Conservation (phyloP, 108 stramenopile species). For the Aureococcus anophagefferens region DNA sequence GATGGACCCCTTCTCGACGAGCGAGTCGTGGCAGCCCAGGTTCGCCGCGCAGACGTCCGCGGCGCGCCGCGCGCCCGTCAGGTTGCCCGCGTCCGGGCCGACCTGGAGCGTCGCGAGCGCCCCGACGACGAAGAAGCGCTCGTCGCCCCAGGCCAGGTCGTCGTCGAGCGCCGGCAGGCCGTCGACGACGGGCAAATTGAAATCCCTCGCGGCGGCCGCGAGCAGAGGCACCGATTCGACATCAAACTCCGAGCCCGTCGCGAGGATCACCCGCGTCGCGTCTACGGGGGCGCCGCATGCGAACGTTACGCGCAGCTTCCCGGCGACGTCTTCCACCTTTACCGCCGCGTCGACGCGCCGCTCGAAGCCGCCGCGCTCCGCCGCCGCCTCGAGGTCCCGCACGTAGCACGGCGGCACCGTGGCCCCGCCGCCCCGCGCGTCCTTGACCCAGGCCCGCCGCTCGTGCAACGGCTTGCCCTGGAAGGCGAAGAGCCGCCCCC, state of each 20-base stretch:
- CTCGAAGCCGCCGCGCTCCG: slow-evolving; percentile 21
- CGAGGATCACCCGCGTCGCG: too few relatives aligned
- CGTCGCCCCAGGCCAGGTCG: slow-evolving; percentile 44
- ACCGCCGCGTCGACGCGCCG: slow-evolving; percentile 2
- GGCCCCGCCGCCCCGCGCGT: slow-evolving; percentile 42
- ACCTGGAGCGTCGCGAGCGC: slow-evolving; percentile 42
- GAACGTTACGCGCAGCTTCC: slow-evolving; percentile 11
- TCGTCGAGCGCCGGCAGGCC: slow-evolving; percentile 48
- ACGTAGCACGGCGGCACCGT: slow-evolving; percentile 59
- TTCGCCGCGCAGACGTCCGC: slow-evolving; percentile 24
- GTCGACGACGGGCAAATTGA: slow-evolving; percentile 17
- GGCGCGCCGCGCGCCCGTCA: slow-evolving; percentile 57
- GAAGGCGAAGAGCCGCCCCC: slow-evolving; percentile 37
- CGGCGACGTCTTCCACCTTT: slow-evolving; percentile 3
- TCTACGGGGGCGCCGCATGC: too few relatives aligned
- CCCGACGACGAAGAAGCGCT: slow-evolving; percentile 46
- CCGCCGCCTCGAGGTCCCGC: slow-evolving; percentile 27
- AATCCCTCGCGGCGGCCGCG: slow-evolving; percentile 6
- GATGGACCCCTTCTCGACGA: too few relatives aligned
- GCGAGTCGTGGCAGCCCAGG: too few relatives aligned
- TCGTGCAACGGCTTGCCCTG: slow-evolving; percentile 36
- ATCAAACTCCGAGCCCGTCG: too few relatives aligned
- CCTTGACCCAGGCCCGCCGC: slow-evolving; percentile 25
- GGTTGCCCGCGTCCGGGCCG: slow-evolving; percentile 59
- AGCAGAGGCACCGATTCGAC: neutral